Base-by-base conservation (phyloP, 169 alveolate species). In the Cryptosporidium xiaoi region DNA sequence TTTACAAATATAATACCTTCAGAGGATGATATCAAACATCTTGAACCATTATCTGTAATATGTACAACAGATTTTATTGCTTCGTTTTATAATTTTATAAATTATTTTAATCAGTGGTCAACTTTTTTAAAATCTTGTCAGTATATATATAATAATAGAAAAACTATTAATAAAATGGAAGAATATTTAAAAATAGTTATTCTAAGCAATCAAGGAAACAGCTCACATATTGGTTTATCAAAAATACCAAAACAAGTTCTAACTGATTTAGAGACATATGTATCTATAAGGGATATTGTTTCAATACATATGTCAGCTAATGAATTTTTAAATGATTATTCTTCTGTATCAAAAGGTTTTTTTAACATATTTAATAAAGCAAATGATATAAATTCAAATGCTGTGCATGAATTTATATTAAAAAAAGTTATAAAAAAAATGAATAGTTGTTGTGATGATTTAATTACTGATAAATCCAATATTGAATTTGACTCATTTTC, bases 261-360 rank as follows among this genome's bases (percentile, higher is more conserved):
- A 33, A 6, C 71, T 10, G 69, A 56, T n/a, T 56, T 77, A 13
- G 87, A 77, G 64, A 46, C 56, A 24, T 64, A 77, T 18, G 27
- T 77, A 15, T 62, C 87, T 3, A 58, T 77, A 29, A 77, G 71
- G 6, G 87, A 77, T 48, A 55, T 58, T 24, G 64, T 77, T 12
- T 53, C 87, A 20, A 16, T 77, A 12, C 71, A 77, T 31, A 62
- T 77, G 87, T 56, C 87, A 40, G 87, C 87, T 13, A 50, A 77
- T 62, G 62, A 77, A 20, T 60, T 60, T 51, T 27, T 77, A 29
- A 77, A 48, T 16, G 87, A 60, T 2, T 18, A 51, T 20, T 55
- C 66, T 16, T 51, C 83, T 29, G 56, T 34, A n/a, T 48, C 56
- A 13, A 24, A 51, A 40, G 87, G 64, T 8, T 62, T 77, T 27